These are phyloP conservation scores for Trifolium fragiferum DNA, from an alignment of 306 rosid genomes.

Conservation along the genomic window DNA sequence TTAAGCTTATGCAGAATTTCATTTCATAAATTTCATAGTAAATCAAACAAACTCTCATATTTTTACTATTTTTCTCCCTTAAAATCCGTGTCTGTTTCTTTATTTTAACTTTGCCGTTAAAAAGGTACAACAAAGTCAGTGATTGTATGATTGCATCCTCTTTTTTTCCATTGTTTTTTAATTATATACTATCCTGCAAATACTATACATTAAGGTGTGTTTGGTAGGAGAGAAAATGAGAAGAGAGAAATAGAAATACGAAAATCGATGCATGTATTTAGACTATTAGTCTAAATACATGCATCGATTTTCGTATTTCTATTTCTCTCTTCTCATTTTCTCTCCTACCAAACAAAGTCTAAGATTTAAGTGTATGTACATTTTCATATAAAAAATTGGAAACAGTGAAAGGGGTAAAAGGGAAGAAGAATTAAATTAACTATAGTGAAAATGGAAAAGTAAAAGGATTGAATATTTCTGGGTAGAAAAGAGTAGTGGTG, in stretches of 20 bases:
- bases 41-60: background rate
- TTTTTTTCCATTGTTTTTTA: background rate
- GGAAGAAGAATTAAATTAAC: conserved; percentile 26
- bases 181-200: background rate
- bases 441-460: conserved; percentile 28
- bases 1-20: conserved; percentile 42
- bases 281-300: no score
- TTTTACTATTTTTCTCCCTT: conserved; percentile 24
- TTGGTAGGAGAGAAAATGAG: no score
- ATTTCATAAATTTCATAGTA: no score
- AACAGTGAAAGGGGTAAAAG: background rate
- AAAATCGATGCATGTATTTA: no score
- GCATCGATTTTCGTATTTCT: no score
- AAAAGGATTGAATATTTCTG: background rate
- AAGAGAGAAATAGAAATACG: no score
- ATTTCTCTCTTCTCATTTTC: no score
- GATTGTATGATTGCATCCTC: conserved; percentile 40
- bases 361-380: background rate
- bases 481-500: conserved; percentile 2
- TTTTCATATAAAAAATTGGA: background rate
- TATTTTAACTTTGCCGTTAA: conserved; percentile 39
- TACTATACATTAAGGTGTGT: background rate
- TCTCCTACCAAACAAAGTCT: no score
- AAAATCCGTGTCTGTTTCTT: conserved; percentile 50
- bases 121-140: conserved; percentile 44